A percentile compares a stretch with the other conserved stretches of the same genome.
These are phyloP conservation scores for Actinomortierella wolfii DNA, from an alignment of 371 early-diverging fungal species.

Conservation along the genomic window DNA sequence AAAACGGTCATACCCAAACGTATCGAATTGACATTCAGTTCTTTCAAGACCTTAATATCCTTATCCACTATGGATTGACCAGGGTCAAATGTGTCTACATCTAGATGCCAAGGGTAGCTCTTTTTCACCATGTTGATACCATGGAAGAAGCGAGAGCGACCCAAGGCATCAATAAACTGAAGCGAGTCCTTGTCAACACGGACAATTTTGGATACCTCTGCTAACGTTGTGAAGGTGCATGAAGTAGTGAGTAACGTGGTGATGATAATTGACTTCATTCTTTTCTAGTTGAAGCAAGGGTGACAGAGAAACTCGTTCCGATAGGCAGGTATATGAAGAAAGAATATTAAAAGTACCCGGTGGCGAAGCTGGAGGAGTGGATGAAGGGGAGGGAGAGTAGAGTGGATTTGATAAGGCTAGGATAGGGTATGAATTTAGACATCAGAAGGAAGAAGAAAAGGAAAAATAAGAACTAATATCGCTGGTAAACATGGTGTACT, in stretches of 20 bases:
- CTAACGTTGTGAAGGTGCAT: no score
- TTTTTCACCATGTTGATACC: slow-evolving; percentile 53
- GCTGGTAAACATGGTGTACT: no score
- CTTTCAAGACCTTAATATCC: slow-evolving; percentile 52
- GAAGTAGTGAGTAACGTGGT: slow-evolving; percentile 13
- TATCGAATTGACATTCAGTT: slow-evolving; percentile 52
- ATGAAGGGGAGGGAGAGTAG: slow-evolving; percentile 1
- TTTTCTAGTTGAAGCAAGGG: no score
- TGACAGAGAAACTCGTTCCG: no score
- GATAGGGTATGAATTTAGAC: no score
- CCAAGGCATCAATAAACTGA: slow-evolving; percentile 45
- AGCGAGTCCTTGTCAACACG: slow-evolving; percentile 41
- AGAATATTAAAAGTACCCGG: no score
- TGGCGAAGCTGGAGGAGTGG: not conserved
- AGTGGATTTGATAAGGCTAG: not conserved
- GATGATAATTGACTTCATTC: slow-evolving; percentile 24
- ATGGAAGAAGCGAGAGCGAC: slow-evolving; percentile 50
- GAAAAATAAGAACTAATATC: no score
- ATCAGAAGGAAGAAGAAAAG: no score
- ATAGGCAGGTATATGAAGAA: no score
- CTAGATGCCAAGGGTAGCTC: slow-evolving; percentile 49
- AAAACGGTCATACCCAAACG: slow-evolving; percentile 42
- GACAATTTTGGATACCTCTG: slow-evolving; percentile 45
- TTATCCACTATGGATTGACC: slow-evolving; percentile 52
- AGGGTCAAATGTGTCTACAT: slow-evolving; percentile 39